Conservation (phyloP, 139 green algal species). For the Deuterostichococcus epilithicus region DNA sequence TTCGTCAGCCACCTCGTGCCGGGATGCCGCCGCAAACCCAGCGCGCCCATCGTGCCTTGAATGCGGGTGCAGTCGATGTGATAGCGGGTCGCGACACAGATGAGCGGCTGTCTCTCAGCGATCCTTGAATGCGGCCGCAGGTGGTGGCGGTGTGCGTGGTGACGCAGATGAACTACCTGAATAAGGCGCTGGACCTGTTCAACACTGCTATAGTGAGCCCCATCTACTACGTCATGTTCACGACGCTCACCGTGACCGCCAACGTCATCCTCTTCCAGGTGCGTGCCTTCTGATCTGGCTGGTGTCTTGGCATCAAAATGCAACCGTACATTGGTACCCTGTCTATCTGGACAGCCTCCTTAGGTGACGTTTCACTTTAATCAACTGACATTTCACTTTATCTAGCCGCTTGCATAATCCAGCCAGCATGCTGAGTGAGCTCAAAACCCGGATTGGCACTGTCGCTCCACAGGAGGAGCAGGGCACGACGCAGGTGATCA, state of each 20-base stretch:
- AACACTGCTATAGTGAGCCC: conserved; percentile 96
- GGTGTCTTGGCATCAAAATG: too few species aligned
- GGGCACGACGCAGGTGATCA: conserved; percentile 58
- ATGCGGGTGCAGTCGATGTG: conserved; percentile 60
- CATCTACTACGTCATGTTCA: conserved; percentile 99
- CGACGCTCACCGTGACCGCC: conserved; percentile 80
- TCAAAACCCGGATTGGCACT: background rate
- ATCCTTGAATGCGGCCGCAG: conserved; percentile 31
- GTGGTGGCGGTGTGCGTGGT: conserved; percentile 82
- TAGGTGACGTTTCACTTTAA: too few species aligned
- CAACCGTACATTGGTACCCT: too few species aligned
- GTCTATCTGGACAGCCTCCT: too few species aligned
- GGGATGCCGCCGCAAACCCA: too few species aligned
- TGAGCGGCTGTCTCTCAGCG: too few species aligned
- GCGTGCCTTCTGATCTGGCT: background rate
- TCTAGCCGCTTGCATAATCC: too few species aligned
- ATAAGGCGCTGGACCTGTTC: conserved; percentile 95
- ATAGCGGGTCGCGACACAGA: conserved; percentile 86
- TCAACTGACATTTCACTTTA: too few species aligned
- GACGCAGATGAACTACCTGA: conserved; percentile 97
- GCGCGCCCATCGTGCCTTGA: background rate
- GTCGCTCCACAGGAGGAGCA: conserved; percentile 70
- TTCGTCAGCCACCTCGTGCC: too few species aligned
- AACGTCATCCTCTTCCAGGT: conserved; percentile 74
- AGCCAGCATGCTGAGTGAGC: too few species aligned